phyloP scores from a whole-genome alignment of 768 basidiomycete species.

The Amanita phalloides region DNA sequence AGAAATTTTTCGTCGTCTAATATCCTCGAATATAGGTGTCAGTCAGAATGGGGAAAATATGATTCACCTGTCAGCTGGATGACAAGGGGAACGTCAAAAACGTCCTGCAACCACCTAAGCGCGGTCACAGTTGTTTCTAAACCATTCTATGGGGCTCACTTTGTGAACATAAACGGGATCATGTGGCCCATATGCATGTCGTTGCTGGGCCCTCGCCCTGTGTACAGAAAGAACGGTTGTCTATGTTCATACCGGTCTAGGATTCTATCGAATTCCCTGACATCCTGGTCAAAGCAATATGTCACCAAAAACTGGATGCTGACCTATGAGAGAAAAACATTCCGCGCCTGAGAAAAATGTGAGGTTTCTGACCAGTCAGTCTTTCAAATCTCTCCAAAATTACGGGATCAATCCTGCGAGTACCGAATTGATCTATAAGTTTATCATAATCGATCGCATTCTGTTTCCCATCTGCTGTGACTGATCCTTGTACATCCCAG shows the following conservation, averaged over 20 bases:
- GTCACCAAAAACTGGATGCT: conserved; percentile 12
- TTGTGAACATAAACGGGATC: conserved; percentile 95
- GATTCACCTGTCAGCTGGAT: conserved; percentile 81
- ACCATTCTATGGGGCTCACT: conserved; percentile 38
- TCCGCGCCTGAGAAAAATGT: conserved; percentile 79
- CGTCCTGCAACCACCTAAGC: conserved; percentile 88
- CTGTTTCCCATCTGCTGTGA: conserved; percentile 81
- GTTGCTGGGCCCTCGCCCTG: conserved; percentile 93
- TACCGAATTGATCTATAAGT: conserved; percentile 89
- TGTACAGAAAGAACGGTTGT: conserved; percentile 97
- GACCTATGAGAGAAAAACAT: conserved; percentile 99
- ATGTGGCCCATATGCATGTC: conserved; percentile 98
- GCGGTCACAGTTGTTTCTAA: background rate
- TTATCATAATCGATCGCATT: conserved; percentile 96
- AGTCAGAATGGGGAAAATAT: background rate
- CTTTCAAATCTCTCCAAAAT: conserved; percentile 84
- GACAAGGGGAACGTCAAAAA: conserved; percentile 90
- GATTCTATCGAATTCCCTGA: conserved; percentile 89
- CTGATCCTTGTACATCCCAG: conserved; percentile 93
- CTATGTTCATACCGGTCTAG: conserved; percentile 93
- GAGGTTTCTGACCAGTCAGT: conserved; percentile 81
- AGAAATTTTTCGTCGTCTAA: conserved; percentile 98
- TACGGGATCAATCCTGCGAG: conserved; percentile 63
- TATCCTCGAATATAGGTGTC: background rate
- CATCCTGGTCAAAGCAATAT: background rate